Evolutionary conservation across 257 asterid genomes (phyloP).

Genomic region (Solanum tarijense): DNA sequence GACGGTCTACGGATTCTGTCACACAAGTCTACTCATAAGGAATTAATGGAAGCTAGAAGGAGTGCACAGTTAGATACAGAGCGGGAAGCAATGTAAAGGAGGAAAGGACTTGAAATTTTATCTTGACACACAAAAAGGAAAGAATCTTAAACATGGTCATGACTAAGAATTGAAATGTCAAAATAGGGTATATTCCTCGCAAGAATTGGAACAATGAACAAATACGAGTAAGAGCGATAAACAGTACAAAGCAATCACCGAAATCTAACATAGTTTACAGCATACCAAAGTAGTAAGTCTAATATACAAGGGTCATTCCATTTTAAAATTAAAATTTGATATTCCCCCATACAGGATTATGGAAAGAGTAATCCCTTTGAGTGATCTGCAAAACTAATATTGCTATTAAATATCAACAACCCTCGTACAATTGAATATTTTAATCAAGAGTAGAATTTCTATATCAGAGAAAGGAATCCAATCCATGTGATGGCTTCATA

Average conservation of each 20-base stretch:
- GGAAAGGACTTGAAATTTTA: neutral
- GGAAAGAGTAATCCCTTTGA: neutral
- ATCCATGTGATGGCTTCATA: conserved; percentile 22
- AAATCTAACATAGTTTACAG: neutral
- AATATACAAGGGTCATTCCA: neutral
- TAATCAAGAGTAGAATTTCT: conserved; percentile 1
- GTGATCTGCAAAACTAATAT: neutral
- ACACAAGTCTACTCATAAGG: neutral
- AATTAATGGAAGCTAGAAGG: neutral
- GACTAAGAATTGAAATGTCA: neutral
- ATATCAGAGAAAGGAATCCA: conserved; percentile 17
- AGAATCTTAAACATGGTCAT: neutral
- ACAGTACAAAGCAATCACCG: neutral
- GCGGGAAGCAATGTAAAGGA: neutral
- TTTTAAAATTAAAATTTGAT: neutral
- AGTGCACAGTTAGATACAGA: neutral
- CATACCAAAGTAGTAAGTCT: neutral
- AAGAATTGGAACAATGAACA: neutral
- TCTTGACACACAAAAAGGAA: neutral
- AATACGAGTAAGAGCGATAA: neutral
- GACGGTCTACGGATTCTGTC: neutral
- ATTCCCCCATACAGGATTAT: neutral
- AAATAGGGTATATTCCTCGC: neutral
- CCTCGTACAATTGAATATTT: conserved; percentile 6
- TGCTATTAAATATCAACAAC: conserved; percentile 3